Evolutionary conservation across 345 rosid genomes (phyloP).

Genomic region (Heritiera littoralis): DNA sequence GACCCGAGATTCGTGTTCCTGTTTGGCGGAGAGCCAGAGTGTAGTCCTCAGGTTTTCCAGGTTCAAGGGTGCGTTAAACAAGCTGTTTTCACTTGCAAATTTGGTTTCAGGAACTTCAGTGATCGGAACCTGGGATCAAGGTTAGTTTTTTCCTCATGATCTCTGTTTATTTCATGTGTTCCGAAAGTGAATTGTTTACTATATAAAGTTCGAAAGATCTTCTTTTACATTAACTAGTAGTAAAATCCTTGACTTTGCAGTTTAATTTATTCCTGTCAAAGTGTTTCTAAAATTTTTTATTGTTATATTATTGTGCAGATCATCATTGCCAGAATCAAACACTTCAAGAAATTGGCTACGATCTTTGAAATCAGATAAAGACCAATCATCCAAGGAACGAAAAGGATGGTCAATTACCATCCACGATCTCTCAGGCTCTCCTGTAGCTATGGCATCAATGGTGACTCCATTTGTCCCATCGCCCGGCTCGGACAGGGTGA

Average conservation of each 20-base stretch:
- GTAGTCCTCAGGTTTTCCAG: slow-evolving; percentile 94
- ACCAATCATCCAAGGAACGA: slow-evolving; percentile 61
- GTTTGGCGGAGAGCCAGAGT: slow-evolving; percentile 89
- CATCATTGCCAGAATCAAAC: slow-evolving; percentile 50
- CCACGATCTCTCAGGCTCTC: slow-evolving; percentile 96
- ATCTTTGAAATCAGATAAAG: slow-evolving; percentile 54
- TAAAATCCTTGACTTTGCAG: neutral
- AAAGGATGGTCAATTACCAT: slow-evolving; percentile 93
- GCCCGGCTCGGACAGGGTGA: slow-evolving; percentile 79
- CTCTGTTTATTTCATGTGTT: too few species aligned
- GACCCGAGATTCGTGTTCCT: slow-evolving; percentile 90
- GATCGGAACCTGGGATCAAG: slow-evolving; percentile 68
- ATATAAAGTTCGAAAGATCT: too few species aligned
- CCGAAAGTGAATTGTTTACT: neutral
- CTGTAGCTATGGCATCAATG: slow-evolving; percentile 97
- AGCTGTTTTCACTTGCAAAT: slow-evolving; percentile 96
- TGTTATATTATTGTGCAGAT: slow-evolving; percentile 39
- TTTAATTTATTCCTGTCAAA: neutral
- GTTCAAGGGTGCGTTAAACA: slow-evolving; percentile 83
- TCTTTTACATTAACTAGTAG: neutral
- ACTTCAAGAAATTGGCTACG: slow-evolving; percentile 49
- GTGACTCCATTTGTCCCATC: slow-evolving; percentile 96
- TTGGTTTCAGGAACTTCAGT: slow-evolving; percentile 55
- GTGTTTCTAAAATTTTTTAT: neutral
- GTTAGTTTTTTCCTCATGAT: slow-evolving; percentile 31